phyloP scores from a whole-genome alignment of 2,329 filamentous ascomycete genomes.

The Teratosphaeria destructans region DNA sequence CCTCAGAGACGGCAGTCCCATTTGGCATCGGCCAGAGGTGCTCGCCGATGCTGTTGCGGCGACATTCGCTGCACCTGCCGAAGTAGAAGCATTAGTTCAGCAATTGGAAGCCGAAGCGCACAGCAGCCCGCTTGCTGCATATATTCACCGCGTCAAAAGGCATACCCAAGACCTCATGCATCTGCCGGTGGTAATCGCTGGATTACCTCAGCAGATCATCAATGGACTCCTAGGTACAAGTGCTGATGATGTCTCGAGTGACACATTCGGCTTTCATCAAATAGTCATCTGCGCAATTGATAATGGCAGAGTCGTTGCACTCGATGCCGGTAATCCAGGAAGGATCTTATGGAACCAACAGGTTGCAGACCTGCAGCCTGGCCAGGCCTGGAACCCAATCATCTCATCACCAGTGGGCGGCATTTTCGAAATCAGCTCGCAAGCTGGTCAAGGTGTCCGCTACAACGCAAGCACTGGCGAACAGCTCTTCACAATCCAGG shows the following conservation, averaged over 20 bases:
- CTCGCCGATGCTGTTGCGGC: conserved; percentile 71
- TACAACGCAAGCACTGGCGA: conserved; percentile 24
- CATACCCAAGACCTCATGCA: conserved; percentile 69
- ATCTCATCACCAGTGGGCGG: conserved; percentile 30
- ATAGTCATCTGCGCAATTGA: conserved; percentile 69
- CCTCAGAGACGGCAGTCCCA: conserved; percentile 67
- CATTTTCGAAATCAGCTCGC: conserved; percentile 11
- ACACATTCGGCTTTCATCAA: conserved; percentile 84
- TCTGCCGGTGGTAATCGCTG: conserved; percentile 62
- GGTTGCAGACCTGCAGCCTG: conserved; percentile 47
- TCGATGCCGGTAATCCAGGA: conserved; percentile 68
- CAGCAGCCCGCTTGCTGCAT: conserved; percentile 69
- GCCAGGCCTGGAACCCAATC: conserved; percentile 42
- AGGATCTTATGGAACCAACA: conserved; percentile 65
- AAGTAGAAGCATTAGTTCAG: conserved; percentile 62
- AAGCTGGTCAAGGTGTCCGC: conserved; percentile 44
- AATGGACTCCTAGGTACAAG: conserved; percentile 34
- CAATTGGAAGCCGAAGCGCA: conserved; percentile 80
- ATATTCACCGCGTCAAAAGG: conserved; percentile 73
- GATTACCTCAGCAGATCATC: conserved; percentile 58
- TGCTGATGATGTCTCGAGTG: conserved; percentile 44
- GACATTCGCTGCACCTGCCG: conserved; percentile 57
- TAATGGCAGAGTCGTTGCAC: conserved; percentile 66
- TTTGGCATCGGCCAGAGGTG: conserved; percentile 75
- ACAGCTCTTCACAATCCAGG: conserved; percentile 6